Evolutionary conservation across 2,329 filamentous ascomycete species (phyloP), one percentile per base, ranked within the genome.

Genomic region (Aphanocladium album): DNA sequence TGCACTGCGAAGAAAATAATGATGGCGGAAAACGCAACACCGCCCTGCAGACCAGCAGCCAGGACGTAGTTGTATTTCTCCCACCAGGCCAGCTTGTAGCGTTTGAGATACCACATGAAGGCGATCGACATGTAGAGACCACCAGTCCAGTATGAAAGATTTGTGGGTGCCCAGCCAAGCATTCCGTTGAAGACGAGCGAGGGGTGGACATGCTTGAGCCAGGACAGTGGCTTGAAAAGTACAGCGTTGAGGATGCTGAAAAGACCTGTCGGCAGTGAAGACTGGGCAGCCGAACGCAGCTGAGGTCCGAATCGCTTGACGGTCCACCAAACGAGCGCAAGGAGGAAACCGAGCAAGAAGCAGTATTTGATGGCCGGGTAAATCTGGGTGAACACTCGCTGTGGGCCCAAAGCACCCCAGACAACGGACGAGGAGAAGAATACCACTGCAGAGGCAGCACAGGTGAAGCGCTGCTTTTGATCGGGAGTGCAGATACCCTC

Each of bases 221-320:
- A 67, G 11, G 68, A 60, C 62, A 45, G 17, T 17, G 55, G 66
- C 6, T 62, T 67, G 43, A 67, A 72, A 11, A 64, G 52, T 55
- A 67, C 63, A 2, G 66, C 37, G 25, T 67, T 56, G 19, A 67
- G 5, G 1, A 61, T 55, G 11, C n/a, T 35, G 52, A 60, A 66
- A 8, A 67, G 17, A 30, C 4, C 60, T 45, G 14, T 63, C 54
- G 35, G 67, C 39, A 25, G 27, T 27, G 43, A 21, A 12, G 43
- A 53, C 33, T n/a, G 27, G 23, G 16, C 50, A 47, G n/a, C 60
- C 9, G 12, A 61, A 62, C 57, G 57, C 16, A 65, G 16, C 5
- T 53, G 30, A 0, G 63, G 55, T 54, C 68, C 70, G 69, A 92
- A 92, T 1, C 89, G 88, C 68, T 91, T 91, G 68, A 89, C 81